phyloP scores from a whole-genome alignment of 495 filamentous ascomycete genomes.

The Aspergillus wentii region DNA sequence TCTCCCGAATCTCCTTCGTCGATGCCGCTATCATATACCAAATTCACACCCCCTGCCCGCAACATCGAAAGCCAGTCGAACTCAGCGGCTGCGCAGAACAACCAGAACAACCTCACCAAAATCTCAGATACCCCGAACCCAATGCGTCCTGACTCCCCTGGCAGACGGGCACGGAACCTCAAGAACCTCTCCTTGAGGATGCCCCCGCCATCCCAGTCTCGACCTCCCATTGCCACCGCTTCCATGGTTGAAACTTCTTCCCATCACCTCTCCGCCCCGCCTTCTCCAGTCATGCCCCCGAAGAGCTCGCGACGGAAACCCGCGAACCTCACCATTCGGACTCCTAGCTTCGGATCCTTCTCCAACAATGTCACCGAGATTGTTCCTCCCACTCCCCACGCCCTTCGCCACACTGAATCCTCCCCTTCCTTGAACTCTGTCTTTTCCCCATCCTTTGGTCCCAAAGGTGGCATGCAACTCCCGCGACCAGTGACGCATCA shows the following conservation, averaged over 20 bases:
- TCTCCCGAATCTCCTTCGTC: constrained; percentile 83
- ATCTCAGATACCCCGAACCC: constrained; percentile 34
- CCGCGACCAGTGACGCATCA: constrained; percentile 44
- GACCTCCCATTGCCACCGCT: constrained; percentile 47
- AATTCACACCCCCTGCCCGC: constrained; percentile 27
- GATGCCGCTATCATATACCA: constrained; percentile 36
- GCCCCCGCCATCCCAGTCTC: constrained; percentile 44
- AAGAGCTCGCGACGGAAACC: constrained; percentile 69
- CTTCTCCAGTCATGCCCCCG: constrained; percentile 77
- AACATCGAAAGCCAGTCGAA: constrained; percentile 22
- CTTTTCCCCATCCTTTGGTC: constrained; percentile 53
- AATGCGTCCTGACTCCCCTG: constrained; percentile 50
- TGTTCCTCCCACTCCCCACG: constrained; percentile 48
- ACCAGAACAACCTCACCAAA: constrained; percentile 18
- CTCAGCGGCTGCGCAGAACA: constrained; percentile 6
- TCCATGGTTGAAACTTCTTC: constrained; percentile 40
- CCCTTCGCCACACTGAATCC: constrained; percentile 64
- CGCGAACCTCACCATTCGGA: constrained; percentile 67
- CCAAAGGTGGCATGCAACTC: constrained; percentile 61
- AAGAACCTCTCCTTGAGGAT: constrained; percentile 92
- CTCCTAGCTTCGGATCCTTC: constrained; percentile 50
- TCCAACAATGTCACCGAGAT: constrained; percentile 28
- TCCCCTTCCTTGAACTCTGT: constrained; percentile 58
- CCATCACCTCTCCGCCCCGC: constrained; percentile 63
- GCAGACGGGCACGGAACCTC: constrained; percentile 76